Evolutionary conservation across 306 rosid species (phyloP).

Genomic region (Casuarina cunninghamiana): DNA sequence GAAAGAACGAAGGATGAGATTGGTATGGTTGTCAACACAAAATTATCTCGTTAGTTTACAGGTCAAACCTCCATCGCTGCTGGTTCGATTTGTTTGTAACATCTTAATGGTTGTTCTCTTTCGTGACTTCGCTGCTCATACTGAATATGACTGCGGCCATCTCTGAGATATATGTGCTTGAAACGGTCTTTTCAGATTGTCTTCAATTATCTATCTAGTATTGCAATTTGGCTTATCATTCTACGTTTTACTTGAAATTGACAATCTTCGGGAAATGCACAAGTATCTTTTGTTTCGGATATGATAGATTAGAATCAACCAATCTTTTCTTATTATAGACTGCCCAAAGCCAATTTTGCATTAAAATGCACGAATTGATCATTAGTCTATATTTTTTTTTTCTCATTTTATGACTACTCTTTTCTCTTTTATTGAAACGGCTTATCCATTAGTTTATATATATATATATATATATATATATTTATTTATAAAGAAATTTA

Average conservation of each 20-base stretch:
- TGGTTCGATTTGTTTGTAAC: slow-evolving; percentile 6
- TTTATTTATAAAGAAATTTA: too few relatives aligned
- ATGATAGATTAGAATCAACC: background rate
- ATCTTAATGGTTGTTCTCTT: slow-evolving; percentile 14
- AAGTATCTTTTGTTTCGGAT: background rate
- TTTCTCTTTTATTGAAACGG: too few relatives aligned
- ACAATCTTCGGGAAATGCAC: background rate
- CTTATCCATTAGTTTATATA: too few relatives aligned
- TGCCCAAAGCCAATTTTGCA: background rate
- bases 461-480: too few relatives aligned
- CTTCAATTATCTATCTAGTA: background rate
- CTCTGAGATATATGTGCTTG: background rate
- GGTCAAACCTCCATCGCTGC: background rate
- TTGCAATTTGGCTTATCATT: background rate
- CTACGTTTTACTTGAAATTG: background rate
- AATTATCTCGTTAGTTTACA: slow-evolving; percentile 17
- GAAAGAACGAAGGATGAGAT: slow-evolving; percentile 34
- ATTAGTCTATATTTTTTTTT: background rate
- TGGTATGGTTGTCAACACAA: slow-evolving; percentile 31
- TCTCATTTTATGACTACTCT: too few relatives aligned
- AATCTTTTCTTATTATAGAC: too few relatives aligned
- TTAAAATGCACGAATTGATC: background rate
- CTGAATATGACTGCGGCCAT: slow-evolving; percentile 24
- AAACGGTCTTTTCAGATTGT: background rate
- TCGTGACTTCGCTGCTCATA: slow-evolving; percentile 7